Evolutionary conservation across 192 early-diverging fungal species (phyloP).

Genomic region (Paraglomus occultum): DNA sequence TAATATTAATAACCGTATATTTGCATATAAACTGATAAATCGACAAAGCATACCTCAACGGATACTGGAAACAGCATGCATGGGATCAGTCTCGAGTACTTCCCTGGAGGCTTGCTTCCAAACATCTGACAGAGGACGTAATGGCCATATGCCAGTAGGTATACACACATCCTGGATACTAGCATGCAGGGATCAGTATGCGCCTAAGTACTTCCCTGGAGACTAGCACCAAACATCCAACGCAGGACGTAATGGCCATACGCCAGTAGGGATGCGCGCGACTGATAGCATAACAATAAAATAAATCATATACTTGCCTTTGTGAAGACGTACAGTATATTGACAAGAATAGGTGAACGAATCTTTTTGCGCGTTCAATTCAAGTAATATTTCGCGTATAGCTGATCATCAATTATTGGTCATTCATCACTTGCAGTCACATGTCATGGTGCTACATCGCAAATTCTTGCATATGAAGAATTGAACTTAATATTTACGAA

Average conservation of each 20-base stretch:
- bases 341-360: no score
- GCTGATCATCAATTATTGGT: no score
- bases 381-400: no score
- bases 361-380: no score
- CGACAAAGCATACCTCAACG: conserved; percentile 22
- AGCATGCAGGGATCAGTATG: conserved; percentile 28
- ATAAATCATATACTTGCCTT: conserved; percentile 25
- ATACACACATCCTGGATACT: conserved; percentile 33
- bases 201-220: conserved; percentile 28
- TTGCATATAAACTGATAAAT: conserved; percentile 25
- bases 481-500: no score
- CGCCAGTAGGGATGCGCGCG: conserved; percentile 33
- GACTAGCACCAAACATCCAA: conserved; percentile 35
- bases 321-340: conserved; percentile 9
- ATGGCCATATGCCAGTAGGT: conserved; percentile 35
- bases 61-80: conserved; percentile 34
- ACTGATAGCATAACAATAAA: conserved; percentile 29
- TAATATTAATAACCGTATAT: conserved; percentile 10
- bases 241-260: conserved; percentile 31
- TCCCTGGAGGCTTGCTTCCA: conserved; percentile 26
- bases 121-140: conserved; percentile 32
- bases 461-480: no score
- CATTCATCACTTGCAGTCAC: no score
- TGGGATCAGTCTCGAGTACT: conserved; percentile 26
- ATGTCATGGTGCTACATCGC: no score